Base-by-base conservation (phyloP, 2,329 filamentous ascomycete genomes). In the Pseudocercospora pini-densiflorae region DNA sequence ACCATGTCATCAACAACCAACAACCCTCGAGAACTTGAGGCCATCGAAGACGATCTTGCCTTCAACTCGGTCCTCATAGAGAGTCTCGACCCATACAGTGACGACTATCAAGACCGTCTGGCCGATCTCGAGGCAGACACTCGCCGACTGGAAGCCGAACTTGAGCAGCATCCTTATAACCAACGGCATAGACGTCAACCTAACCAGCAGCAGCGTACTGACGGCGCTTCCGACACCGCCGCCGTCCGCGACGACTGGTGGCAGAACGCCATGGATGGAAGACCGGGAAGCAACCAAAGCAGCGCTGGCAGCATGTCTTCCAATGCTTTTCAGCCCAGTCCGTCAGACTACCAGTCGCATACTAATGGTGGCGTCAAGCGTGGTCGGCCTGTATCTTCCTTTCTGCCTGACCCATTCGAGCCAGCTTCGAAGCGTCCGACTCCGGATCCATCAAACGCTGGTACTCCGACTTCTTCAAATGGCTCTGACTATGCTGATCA, bases 1-100 rank as follows among this genome's bases (percentile, higher is more conserved):
- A 36, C 4, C 51, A 66, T 62, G 59, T 12, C 47, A 23, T 51
- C 60, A n/a, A 21, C 43, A 27, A 24, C 53, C 8, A n/a, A 19
- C 16, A 60, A 68, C 29, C 45, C 54, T 31, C 61, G 40, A 5
- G 7, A 43, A 16, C 58, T 61, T 14, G 65, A 74, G n/a, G 73
- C 73, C 29, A 66, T 78, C 54, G 72, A 73, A 36, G 76, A 79
- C n/a, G 77, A 80, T 29, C 67, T 80, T 27, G 59, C 69, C 5
- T 78, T 78, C 64, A 71, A 72, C 14, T 64, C 71, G 33, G 71
- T 77, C 7, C 66, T 77, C 2, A 71, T 78, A 5, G 67, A 71
- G 7, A 75, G 68, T 6, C 72, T 80, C n/a, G 77, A 78, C 33
- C 40, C 59, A 3, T 71, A 65, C 31, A 72, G 74, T 23, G 75